phyloP scores from a whole-genome alignment of 768 basidiomycete genomes.

The Termitomyces sp. region DNA sequence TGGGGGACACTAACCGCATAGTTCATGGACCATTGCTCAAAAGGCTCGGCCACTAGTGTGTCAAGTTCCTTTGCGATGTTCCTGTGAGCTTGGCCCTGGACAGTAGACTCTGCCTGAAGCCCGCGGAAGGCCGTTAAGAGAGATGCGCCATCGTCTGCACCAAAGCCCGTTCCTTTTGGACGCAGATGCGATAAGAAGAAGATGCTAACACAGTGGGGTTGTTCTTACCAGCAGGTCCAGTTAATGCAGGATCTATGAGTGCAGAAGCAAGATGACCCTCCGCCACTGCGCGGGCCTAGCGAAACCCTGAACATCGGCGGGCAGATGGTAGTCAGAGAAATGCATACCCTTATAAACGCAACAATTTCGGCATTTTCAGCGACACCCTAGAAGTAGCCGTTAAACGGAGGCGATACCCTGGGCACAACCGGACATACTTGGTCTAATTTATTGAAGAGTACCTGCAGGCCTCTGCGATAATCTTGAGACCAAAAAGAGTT shows the following conservation, averaged over 20 bases:
- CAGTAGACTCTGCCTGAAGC: constrained; percentile 64
- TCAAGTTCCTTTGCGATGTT: constrained; percentile 70
- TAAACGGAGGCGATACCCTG: background rate
- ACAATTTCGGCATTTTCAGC: constrained; percentile 82
- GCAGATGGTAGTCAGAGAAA: constrained; percentile 1
- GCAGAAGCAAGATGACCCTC: constrained; percentile 61
- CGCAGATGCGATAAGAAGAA: background rate
- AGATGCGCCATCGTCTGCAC: constrained; percentile 81
- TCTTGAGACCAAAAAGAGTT: constrained; percentile 97
- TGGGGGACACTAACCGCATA: constrained; percentile 50
- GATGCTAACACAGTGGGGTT: background rate
- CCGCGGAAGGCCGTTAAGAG: constrained; percentile 76
- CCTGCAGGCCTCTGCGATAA: constrained; percentile 78
- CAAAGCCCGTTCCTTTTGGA: constrained; percentile 54
- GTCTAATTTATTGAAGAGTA: constrained; percentile 70
- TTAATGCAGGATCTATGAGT: constrained; percentile 46
- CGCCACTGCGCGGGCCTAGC: constrained; percentile 68
- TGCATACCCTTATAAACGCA: constrained; percentile 72
- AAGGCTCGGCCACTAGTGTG: constrained; percentile 74
- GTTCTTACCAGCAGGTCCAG: constrained; percentile 43
- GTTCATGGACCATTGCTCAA: constrained; percentile 69
- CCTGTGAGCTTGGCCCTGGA: constrained; percentile 72
- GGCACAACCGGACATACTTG: constrained; percentile 41
- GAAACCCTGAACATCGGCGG: background rate
- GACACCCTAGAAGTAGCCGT: constrained; percentile 48